These are phyloP conservation scores for Silene uniflora DNA, from an alignment of 148 eudicot genomes.

Conservation along the genomic window DNA sequence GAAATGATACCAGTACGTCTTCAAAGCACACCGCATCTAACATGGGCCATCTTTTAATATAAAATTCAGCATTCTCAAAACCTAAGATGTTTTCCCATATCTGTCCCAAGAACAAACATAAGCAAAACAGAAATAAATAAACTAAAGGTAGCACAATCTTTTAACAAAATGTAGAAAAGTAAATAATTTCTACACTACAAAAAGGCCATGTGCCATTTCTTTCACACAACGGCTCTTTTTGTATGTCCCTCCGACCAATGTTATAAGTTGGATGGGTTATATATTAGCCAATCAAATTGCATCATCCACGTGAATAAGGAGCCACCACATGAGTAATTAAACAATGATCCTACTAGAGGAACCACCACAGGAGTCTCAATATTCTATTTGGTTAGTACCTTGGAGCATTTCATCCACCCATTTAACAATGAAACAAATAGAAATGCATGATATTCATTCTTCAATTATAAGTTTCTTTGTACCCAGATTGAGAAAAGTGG, in stretches of 20 bases:
- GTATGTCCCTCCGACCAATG: not conserved
- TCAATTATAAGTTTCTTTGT: not conserved
- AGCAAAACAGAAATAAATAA: not conserved
- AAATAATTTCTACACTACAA: not conserved
- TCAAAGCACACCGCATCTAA: conserved; percentile 58
- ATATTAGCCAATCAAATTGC: too few relatives aligned
- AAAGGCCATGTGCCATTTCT: not conserved
- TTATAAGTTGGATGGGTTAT: not conserved
- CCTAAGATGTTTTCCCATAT: conserved; percentile 96
- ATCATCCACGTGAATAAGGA: too few relatives aligned
- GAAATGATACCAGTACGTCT: conserved; percentile 74
- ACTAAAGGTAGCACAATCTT: not conserved
- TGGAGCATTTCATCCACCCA: not conserved
- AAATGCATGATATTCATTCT: not conserved
- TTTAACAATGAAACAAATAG: not conserved
- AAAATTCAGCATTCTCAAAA: conserved; percentile 94
- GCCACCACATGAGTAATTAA: too few relatives aligned
- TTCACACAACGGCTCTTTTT: not conserved
- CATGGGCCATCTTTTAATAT: conserved; percentile 90
- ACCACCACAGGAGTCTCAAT: not conserved
- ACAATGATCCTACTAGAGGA: not conserved
- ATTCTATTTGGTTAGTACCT: not conserved
- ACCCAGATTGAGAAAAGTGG: not conserved
- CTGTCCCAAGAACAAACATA: conserved; percentile 34
- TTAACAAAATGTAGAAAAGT: not conserved